Evolutionary conservation across 352 stramenopile genomes (phyloP).

Genomic region (Globisporangium radiosum): DNA sequence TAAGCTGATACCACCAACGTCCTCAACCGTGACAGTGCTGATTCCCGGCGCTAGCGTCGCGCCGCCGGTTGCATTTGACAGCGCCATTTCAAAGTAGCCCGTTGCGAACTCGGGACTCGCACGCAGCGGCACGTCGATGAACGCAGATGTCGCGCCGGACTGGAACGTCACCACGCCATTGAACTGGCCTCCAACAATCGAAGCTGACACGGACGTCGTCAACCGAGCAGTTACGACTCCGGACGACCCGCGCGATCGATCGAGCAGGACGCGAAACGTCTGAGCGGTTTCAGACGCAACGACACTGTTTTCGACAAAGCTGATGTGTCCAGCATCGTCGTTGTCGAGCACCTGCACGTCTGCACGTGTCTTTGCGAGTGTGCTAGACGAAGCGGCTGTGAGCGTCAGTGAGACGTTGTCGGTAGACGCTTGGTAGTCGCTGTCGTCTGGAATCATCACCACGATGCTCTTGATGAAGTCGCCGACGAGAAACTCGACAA

Average conservation of each 20-base stretch:
- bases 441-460: conserved; percentile 24
- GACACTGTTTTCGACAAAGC: conserved; percentile 17
- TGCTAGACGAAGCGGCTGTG: conserved; percentile 11
- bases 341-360: conserved; percentile 28
- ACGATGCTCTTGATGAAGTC: conserved; percentile 24
- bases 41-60: conserved; percentile 7
- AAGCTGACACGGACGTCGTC: conserved; percentile 25
- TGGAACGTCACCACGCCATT: conserved; percentile 22
- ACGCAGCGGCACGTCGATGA: conserved; percentile 18
- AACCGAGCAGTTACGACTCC: conserved; percentile 18
- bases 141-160: conserved; percentile 10
- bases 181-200: conserved; percentile 18
- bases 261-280: conserved; percentile 12
- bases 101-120: conserved; percentile 24
- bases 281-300: conserved; percentile 10
- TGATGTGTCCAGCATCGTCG: conserved; percentile 24
- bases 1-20: conserved; percentile 36
- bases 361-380: conserved; percentile 7
- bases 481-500: conserved; percentile 15
- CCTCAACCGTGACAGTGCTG: conserved; percentile 21
- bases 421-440: conserved; percentile 14
- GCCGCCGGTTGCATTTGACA: conserved; percentile 24
- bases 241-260: conserved; percentile 6
- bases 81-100: conserved; percentile 19
- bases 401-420: conserved; percentile 21